Evolutionary conservation across 2,329 filamentous ascomycete genomes (phyloP).

Genomic region (Bipolaris zeicola): DNA sequence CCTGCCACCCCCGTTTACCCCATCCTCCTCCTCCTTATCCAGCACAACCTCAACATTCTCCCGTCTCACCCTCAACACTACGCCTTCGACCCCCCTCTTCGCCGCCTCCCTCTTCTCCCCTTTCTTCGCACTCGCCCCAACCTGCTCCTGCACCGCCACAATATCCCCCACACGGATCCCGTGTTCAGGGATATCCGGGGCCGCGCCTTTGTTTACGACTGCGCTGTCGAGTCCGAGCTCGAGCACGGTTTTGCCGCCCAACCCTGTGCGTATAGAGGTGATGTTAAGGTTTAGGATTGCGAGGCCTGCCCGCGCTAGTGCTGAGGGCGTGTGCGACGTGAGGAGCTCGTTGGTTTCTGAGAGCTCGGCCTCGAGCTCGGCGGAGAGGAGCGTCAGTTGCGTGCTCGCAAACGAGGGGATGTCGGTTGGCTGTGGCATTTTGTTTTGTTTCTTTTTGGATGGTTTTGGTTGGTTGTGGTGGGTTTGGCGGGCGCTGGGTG

Average conservation of each 20-base stretch:
- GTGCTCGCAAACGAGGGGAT: conserved; percentile 71
- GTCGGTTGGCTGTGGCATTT: conserved; percentile 51
- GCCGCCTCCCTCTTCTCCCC: conserved; percentile 73
- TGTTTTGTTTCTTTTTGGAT: neutral
- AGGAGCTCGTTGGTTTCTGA: conserved; percentile 71
- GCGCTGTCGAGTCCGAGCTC: conserved; percentile 80
- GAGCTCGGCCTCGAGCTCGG: conserved; percentile 74
- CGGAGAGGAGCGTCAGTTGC: conserved; percentile 72
- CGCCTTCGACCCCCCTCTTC: conserved; percentile 70
- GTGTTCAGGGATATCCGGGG: conserved; percentile 70
- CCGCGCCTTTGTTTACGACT: conserved; percentile 54
- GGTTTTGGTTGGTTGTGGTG: neutral
- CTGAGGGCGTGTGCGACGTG: conserved; percentile 68
- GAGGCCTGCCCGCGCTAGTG: conserved; percentile 76
- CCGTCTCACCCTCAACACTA: conserved; percentile 68
- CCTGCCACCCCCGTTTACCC: conserved; percentile 58
- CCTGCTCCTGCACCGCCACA: conserved; percentile 76
- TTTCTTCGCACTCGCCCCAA: conserved; percentile 72
- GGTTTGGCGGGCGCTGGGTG: neutral
- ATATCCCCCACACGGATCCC: conserved; percentile 79
- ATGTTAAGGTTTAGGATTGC: conserved; percentile 78
- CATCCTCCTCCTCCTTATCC: conserved; percentile 65
- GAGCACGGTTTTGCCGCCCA: conserved; percentile 88
- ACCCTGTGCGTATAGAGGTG: conserved; percentile 78
- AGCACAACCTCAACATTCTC: conserved; percentile 69